Evolutionary conservation across 192 early-diverging fungal genomes (phyloP).

Genomic region (Coemansia sp.): DNA sequence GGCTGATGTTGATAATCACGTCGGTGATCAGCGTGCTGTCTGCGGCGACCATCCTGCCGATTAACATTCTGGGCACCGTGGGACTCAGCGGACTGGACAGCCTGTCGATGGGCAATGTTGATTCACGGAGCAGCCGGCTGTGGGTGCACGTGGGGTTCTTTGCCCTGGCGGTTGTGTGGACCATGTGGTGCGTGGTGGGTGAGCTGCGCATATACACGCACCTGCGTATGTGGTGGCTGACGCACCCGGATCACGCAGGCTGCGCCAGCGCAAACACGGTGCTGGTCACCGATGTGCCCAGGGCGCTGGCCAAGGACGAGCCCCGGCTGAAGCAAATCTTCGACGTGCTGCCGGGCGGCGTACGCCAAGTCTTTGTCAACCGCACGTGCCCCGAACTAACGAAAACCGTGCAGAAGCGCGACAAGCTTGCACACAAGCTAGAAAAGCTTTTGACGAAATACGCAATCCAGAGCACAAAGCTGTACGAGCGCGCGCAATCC

Average conservation of each 20-base stretch:
- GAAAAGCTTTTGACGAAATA: conserved; percentile 57
- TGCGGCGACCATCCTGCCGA: conserved; percentile 62
- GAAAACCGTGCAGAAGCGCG: conserved; percentile 52
- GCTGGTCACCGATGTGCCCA: conserved; percentile 69
- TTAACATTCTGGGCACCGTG: conserved; percentile 60
- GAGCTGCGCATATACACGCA: conserved; percentile 60
- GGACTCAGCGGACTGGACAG: conserved; percentile 53
- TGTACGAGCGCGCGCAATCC: conserved; percentile 6
- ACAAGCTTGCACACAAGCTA: conserved; percentile 47
- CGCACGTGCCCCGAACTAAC: conserved; percentile 54
- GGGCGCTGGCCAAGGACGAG: conserved; percentile 50
- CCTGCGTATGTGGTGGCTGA: conserved; percentile 64
- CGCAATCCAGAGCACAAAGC: conserved; percentile 38
- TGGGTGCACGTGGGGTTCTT: conserved; percentile 70
- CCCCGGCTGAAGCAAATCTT: conserved; percentile 55
- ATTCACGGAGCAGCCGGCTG: conserved; percentile 42
- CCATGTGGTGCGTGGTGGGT: conserved; percentile 53
- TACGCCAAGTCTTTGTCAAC: conserved; percentile 62
- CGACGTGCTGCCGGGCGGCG: conserved; percentile 66
- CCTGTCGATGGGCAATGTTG: conserved; percentile 74
- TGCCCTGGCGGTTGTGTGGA: conserved; percentile 24
- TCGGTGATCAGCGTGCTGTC: conserved; percentile 55
- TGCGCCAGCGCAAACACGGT: conserved; percentile 61
- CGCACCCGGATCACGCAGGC: conserved; percentile 49
- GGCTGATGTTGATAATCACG: conserved; percentile 67